phyloP scores from a whole-genome alignment of 2,329 filamentous ascomycete species.

The Sporothrix mexicana region DNA sequence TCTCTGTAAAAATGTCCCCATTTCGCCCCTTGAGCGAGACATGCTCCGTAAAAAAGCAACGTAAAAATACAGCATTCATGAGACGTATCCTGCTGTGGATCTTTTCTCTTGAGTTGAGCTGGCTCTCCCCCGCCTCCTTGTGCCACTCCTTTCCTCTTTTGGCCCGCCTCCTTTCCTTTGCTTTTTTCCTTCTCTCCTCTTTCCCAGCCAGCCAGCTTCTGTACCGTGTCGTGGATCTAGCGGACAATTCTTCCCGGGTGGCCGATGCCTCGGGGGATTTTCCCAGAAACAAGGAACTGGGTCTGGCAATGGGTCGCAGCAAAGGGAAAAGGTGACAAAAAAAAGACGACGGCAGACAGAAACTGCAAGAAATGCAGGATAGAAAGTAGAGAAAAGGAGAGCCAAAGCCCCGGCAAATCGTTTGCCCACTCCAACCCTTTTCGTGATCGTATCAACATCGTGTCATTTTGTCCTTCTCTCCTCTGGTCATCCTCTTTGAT shows the following conservation, averaged over 20 bases:
- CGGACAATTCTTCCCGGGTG: background rate
- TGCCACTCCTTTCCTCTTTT: conserved; percentile 2
- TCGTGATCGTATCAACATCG: background rate
- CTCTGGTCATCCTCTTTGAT: background rate
- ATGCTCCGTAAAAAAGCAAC: background rate
- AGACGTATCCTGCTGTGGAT: conserved; percentile 6
- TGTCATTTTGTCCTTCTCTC: background rate
- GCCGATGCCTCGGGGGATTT: background rate
- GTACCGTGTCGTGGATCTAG: conserved; percentile 4
- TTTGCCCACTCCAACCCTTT: background rate
- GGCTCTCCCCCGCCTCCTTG: background rate
- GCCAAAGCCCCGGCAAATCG: background rate
- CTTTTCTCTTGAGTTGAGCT: background rate
- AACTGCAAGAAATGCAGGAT: background rate
- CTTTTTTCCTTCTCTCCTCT: background rate
- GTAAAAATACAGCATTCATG: background rate
- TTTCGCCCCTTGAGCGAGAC: background rate
- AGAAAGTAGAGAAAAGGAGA: background rate
- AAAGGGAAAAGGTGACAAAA: background rate
- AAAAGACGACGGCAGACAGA: background rate
- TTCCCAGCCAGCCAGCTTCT: too few relatives aligned
- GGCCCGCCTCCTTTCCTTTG: background rate
- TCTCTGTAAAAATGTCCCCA: too few relatives aligned
- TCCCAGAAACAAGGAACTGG: conserved; percentile 22
- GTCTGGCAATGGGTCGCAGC: background rate